Base-by-base conservation (phyloP, 2,329 filamentous ascomycete genomes). In the Sporothrix schenckii region DNA sequence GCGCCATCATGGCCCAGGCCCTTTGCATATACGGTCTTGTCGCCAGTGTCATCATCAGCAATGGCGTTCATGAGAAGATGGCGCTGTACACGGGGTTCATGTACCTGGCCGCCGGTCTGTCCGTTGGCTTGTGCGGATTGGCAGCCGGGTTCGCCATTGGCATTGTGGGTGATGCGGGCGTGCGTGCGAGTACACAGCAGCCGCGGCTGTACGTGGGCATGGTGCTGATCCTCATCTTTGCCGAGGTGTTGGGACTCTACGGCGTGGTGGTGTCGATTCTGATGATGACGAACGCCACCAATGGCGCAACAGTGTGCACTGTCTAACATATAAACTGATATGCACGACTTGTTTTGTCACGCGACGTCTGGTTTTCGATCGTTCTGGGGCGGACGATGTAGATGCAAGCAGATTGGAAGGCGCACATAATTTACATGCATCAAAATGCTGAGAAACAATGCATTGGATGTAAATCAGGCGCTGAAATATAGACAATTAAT, bases 151-250 rank as follows among this genome's bases (percentile, higher is more conserved):
- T 98, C 82, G 92, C 93, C 71, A 99, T 99, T 80, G 95, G 95
- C 69, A 88, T 97, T 73, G 94, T 99, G 24, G 95, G 95, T 75
- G 96, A 99, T 82, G 91, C 90, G 81, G 94, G 95, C 72, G 94
- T 97, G 68, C 89, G 95, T 76, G 90, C 93, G 70, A 98, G 96
- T 83, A 97, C 98, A 93, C 88, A 93, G 77, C 95, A 99, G 81
- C 96, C 92, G 61, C 88, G 94, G 73, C 91, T 99, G 75, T 99
- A 97, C 76, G 95, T 99, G 66, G 95, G 95, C 80, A 98, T 98
- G 95, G 94, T 99, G 60, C 83, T 99, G 77, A 97, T 98, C 75
- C 87, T 98, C 74, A 99, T 99, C 87, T 99, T 99, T 79, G 94
- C 93, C 70, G 95, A 99, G 85, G 95, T 99, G 21, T 80, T 99